Base-by-base conservation (phyloP, 2,329 filamentous ascomycete species). In the Trichoderma sp. region DNA sequence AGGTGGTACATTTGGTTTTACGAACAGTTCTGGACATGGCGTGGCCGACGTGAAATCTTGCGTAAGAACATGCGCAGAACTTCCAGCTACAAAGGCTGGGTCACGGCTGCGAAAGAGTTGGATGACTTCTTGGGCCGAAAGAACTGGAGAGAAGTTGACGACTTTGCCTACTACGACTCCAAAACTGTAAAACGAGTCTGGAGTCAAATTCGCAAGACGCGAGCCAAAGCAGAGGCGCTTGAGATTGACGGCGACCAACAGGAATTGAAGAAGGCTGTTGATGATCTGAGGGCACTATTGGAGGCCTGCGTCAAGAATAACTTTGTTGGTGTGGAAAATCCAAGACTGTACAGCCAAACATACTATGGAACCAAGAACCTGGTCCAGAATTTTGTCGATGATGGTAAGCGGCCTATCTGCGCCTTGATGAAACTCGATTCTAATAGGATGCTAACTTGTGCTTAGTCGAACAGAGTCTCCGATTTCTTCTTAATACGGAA, bases 291-390 rank as follows among this genome's bases (percentile, higher is more conserved):
- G 73, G 87, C 87, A 1, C 82, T 98, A 72, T 85, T 97, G 23
- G 94, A 97, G 83, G 93, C 93, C 15, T 98, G 95, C 79, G 92
- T 98, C 76, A 99, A 98, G 87, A 97, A 95, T 82, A 98, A 99
- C 79, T 99, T 98, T 81, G 94, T 93, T 20, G 96, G 96, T 0
- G 91, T 97, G 15, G 96, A 99, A 81, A 98, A 97, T 77, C 90
- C 95, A 11, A 88, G 94, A 69, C 83, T 99, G n/a, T 99, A 99
- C 80, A 97, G 93, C 77, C 95, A 98, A 83, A 97, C 95, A 3
- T 99, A 99, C 79, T 97, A 94, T 76, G 96, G 96, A 36, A 98
- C 96, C n/a, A 99, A 99, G 81, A 90, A 96, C 73, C 82, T 98
- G 74, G 93, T 97, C 34, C 96, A 98, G 81, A 90, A 91, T 70